Base-by-base conservation (phyloP, 2,329 filamentous ascomycete species). In the Sporothrix variecibatus region DNA sequence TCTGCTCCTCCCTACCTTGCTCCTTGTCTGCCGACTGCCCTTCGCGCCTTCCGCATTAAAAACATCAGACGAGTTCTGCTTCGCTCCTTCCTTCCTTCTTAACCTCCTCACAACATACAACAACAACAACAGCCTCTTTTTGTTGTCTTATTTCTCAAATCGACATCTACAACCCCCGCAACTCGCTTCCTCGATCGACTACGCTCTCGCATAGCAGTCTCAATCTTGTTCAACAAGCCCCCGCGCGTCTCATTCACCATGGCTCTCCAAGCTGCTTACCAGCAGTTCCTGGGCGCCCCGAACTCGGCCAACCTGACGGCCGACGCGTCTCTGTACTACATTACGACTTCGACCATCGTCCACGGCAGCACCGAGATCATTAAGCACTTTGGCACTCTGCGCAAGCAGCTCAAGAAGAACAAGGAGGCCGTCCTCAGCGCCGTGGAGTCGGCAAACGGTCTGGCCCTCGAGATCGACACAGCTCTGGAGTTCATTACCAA, bases 291-390 rank as follows among this genome's bases (percentile, higher is more conserved):
- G 73, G 86, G 88, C 80, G 86, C 89, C 76, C 92, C 92, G 76
- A 90, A 85, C 82, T 84, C 90, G 73, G 88, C 89, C 73, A 84
- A 88, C 73, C 85, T 95, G 79, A 87, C 90, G 49, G 84, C 87
- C 72, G 87, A 91, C 82, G 91, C 92, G 74, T 89, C 92, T 62
- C 85, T 95, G 78, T 91, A 95, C 86, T 99, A 98, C 86, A 92
- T 98, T 82, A 94, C 95, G 73, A 97, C 95, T 8, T 92, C 94
- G 15, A 94, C 91, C 46, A 89, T 89, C 77, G 86, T 97, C 80
- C 86, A 87, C 76, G 91, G 93, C 78, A 83, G 92, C 65, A 87
- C 90, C 71, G 89, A 93, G 65, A 94, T 99, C 82, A 86, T 95
- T 83, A 94, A 94, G 85, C 95, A 98, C 83, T 84, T 98, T 76